Percentiles rank a stretch among this genome's conserved stretches.
Conservation (phyloP, 345 rosid genomes). For the Pelargonium nanum region DNA sequence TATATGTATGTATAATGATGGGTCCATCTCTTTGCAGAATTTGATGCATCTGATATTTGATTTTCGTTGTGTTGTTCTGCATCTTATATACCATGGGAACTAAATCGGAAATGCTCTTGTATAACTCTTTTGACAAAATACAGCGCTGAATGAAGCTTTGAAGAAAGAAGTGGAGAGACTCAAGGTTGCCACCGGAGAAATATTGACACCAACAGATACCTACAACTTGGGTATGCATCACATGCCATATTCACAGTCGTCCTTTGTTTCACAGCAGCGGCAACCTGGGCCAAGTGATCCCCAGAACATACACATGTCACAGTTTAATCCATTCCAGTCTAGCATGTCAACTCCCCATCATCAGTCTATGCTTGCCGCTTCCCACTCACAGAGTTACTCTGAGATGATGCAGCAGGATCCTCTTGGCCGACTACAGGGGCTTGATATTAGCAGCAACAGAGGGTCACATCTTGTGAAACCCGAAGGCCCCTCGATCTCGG, state of each 20-base stretch:
- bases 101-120: neutral
- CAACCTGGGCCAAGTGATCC: slow-evolving; percentile 28
- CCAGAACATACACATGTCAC: slow-evolving; percentile 41
- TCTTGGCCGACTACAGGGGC: slow-evolving; percentile 67
- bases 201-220: slow-evolving; percentile 43
- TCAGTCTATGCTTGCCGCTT: slow-evolving; percentile 27
- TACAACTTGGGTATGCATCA: slow-evolving; percentile 66
- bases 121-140: slow-evolving; percentile 7
- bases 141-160: slow-evolving; percentile 75
- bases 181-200: slow-evolving; percentile 64
- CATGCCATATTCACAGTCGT: slow-evolving; percentile 34
- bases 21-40: neutral
- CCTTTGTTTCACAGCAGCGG: slow-evolving; percentile 37
- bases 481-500: slow-evolving; percentile 58
- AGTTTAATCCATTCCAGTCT: slow-evolving; percentile 43
- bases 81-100: neutral
- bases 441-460: slow-evolving; percentile 61
- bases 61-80: neutral
- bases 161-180: slow-evolving; percentile 90
- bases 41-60: neutral
- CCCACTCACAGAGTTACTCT: slow-evolving; percentile 34
- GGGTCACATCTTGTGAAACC: slow-evolving; percentile 44
- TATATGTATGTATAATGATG: neutral
- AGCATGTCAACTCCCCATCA: slow-evolving; percentile 28
- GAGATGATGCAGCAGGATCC: slow-evolving; percentile 61